Evolutionary conservation across 345 rosid genomes (phyloP), one percentile per base, ranked within the genome.

Genomic region (Abelmoschus esculentus): DNA sequence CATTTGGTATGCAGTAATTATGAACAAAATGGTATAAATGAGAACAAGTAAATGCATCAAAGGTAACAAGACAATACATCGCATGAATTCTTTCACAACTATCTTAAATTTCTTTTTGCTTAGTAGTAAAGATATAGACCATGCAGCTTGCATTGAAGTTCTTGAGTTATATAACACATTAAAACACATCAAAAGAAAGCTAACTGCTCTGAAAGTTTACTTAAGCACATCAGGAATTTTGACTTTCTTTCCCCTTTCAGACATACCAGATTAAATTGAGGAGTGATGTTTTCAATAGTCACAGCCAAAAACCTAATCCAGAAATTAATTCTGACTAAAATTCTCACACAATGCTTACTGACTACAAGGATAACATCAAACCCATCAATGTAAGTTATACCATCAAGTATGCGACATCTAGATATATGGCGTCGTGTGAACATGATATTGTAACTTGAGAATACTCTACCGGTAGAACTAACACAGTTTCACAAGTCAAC

Each of bases 11-110:
- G 55, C 22, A 65, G 26, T 70, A 52, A 57, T 62, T 11, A 52
- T 40, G 73, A 52, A 69, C n/a, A 22, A 73, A 50, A 26, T 50
- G 63, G 40, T 72, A 50, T 65, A 76, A 63, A 70, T 44, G 12
- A 40, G n/a, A 28, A 14, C 40, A 38, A 31, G 11, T 28, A 52
- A 3, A 61, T 26, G 40, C 0, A 9, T 38, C 10, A 29, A 50
- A 18, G 57, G 17, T 55, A 58, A 65, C 11, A 65, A 44, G 68
- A 14, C 11, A 65, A 44, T 54, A 14, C 11, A 28, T 38, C n/a
- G 6, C 36, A 44, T 42, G 68, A 29, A 46, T 14, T 63, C 17
- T 63, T 28, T 46, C 67, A 63, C 32, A 13, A 32, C n/a, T 61
- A 19, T 18, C 67, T 18, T 44, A 14, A 26, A 69, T 11, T 34